These are phyloP conservation scores for Zychaea mexicana DNA, from an alignment of 371 early-diverging fungal genomes.

Conservation along the genomic window DNA sequence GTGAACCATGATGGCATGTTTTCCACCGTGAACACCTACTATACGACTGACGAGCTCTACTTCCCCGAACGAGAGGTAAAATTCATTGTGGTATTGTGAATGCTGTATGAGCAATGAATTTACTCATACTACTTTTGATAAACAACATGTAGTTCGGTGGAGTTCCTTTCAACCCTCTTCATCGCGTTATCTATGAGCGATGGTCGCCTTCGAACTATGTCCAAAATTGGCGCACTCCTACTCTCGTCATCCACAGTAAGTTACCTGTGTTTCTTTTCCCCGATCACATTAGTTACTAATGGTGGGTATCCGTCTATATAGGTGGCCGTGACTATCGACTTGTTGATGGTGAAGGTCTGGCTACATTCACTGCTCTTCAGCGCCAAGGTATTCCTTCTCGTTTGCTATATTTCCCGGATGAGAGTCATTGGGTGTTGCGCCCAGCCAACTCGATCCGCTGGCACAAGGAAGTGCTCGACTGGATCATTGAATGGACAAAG, in stretches of 20 bases:
- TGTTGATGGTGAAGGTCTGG: slow-evolving; percentile 69
- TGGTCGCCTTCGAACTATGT: slow-evolving; percentile 78
- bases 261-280: neutral
- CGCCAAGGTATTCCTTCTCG: slow-evolving; percentile 72
- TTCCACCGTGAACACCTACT: slow-evolving; percentile 63
- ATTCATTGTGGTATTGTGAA: neutral
- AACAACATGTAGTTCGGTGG: slow-evolving; percentile 64
- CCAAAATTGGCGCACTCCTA: slow-evolving; percentile 81
- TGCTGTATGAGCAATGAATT: neutral
- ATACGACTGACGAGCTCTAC: slow-evolving; percentile 81
- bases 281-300: neutral
- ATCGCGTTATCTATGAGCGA: slow-evolving; percentile 59
- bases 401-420: slow-evolving; percentile 82
- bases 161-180: slow-evolving; percentile 61
- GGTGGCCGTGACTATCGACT: slow-evolving; percentile 68
- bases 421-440: slow-evolving; percentile 79
- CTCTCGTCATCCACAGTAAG: slow-evolving; percentile 75
- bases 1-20: slow-evolving; percentile 90
- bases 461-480: slow-evolving; percentile 8
- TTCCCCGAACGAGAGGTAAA: slow-evolving; percentile 78
- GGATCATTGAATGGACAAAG: slow-evolving; percentile 6
- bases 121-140: neutral
- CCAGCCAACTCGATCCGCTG: slow-evolving; percentile 70
- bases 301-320: slow-evolving; percentile 2
- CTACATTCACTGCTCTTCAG: slow-evolving; percentile 81